These are phyloP conservation scores for Centrapalus pauciflorus DNA, from an alignment of 129 eudicot species.

Conservation along the genomic window DNA sequence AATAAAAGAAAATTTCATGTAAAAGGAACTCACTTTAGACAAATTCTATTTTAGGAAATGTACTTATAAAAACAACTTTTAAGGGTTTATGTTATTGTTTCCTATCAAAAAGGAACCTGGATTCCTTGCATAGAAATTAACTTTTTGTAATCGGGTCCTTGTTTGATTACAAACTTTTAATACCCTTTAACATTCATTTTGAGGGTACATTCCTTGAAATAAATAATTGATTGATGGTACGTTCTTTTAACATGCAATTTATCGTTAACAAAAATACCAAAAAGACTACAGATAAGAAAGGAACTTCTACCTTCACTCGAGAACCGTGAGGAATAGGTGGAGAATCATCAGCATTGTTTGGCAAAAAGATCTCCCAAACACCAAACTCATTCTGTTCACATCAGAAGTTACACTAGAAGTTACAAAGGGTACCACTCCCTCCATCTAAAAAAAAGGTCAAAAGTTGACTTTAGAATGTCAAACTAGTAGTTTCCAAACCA, in stretches of 20 bases:
- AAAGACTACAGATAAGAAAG: neutral
- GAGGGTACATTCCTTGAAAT: no score
- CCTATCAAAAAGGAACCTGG: no score
- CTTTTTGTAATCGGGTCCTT: no score
- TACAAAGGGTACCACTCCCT: neutral
- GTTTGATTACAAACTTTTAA: no score
- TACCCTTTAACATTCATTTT: no score
- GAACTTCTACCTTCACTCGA: conserved; percentile 68
- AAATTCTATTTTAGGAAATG: no score
- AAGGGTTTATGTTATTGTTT: no score
- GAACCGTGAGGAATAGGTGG: conserved; percentile 98
- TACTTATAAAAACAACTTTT: no score
- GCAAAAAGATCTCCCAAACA: conserved; percentile 97
- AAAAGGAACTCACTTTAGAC: no score
- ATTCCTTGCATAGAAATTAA: no score
- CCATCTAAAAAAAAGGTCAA: neutral
- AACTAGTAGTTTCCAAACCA: neutral
- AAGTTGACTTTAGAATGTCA: neutral
- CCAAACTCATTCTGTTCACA: conserved; percentile 79
- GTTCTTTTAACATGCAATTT: no score
- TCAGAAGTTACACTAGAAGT: neutral
- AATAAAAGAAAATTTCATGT: neutral
- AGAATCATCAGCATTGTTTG: conserved; percentile 91
- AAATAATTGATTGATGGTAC: no score
- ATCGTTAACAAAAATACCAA: neutral